Base-by-base conservation (phyloP, 306 rosid species). In the Canavalia gladiata region DNA sequence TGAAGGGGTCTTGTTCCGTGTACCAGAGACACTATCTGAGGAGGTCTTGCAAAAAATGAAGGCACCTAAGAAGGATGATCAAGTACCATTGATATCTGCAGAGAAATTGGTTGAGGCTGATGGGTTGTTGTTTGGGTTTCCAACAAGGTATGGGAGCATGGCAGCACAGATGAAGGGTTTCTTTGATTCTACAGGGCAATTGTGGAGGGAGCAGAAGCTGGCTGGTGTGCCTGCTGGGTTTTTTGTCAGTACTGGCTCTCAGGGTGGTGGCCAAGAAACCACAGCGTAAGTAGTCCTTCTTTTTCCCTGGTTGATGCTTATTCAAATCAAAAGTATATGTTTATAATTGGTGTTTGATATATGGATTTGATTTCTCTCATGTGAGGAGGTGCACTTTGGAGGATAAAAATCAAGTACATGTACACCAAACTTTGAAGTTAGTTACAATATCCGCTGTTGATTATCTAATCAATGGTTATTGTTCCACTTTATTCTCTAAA, bases 231-330 rank as follows among this genome's bases (percentile, higher is more conserved):
- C 97, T 35, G 95, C 90, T 28, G 93, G 93, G 1, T 86, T 90
- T 79, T 92, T 92, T 76, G 92, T 89, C 8, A 85, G 93, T 30
- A 87, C 95, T 6, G 97, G 93, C 65, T 85, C 95, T 0, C 95
- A 89, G 58, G 97, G 97, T 5, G 97, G 95, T 11, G 97, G 95
- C 5, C 97, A 92, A 83, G 97, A 90, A 83, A 90, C 92, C 59
- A 91, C 92, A 2, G 89, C 88, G 92, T 91, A 87, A 89, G 91
- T 76, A 43, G 5, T 3, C 56, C 12, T 50, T 50, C 12, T 50
- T 10, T 2, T 18, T 18, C 25, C 25, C 25, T 18, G 25, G 4
- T 50, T 11, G 6, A 50, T 50, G 18, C 25, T 50, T 11, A 50
- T 50, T 50, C 56, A 50, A 12, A 50, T 50, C 56, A 50, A 50